phyloP scores from a whole-genome alignment of 331 rosid genomes.

The Rosa hybrid region DNA sequence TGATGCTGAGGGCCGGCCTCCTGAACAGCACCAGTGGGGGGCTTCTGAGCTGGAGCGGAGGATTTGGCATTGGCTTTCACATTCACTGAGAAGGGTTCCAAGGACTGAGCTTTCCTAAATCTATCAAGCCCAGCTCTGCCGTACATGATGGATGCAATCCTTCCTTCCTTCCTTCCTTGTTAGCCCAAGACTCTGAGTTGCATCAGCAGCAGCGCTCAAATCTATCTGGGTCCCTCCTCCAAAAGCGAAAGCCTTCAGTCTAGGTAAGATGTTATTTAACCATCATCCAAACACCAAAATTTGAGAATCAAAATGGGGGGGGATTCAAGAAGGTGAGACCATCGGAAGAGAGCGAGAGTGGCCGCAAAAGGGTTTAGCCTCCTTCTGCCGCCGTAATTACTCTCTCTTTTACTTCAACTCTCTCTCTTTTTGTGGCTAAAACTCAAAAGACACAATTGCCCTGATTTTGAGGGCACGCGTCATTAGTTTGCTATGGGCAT shows the following conservation, averaged over 20 bases:
- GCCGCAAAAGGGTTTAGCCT: background rate
- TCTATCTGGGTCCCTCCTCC: too few species aligned
- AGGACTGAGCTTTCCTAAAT: conserved; percentile 88
- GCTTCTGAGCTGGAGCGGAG: conserved; percentile 39
- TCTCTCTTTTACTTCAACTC: background rate
- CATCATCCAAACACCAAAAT: too few species aligned
- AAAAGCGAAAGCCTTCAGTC: too few species aligned
- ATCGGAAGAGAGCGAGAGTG: background rate
- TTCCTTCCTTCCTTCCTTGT: background rate
- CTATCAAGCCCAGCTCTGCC: conserved; percentile 92
- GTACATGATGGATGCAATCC: conserved; percentile 54
- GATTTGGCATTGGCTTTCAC: conserved; percentile 36
- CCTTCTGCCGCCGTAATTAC: background rate
- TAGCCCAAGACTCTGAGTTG: too few species aligned
- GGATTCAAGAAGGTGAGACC: too few species aligned
- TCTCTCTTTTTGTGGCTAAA: background rate
- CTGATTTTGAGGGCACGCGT: background rate
- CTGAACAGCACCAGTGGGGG: background rate
- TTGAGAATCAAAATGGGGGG: background rate
- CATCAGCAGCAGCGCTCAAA: too few species aligned
- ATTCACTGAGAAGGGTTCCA: conserved; percentile 79
- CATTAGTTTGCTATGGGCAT: background rate
- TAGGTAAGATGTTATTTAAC: too few species aligned
- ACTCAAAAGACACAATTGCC: background rate
- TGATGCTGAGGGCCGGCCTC: background rate